Evolutionary conservation across 169 alveolate species (phyloP), one percentile per base, ranked within the genome.

Genomic region (Ichthyophthirius multifiliis): DNA sequence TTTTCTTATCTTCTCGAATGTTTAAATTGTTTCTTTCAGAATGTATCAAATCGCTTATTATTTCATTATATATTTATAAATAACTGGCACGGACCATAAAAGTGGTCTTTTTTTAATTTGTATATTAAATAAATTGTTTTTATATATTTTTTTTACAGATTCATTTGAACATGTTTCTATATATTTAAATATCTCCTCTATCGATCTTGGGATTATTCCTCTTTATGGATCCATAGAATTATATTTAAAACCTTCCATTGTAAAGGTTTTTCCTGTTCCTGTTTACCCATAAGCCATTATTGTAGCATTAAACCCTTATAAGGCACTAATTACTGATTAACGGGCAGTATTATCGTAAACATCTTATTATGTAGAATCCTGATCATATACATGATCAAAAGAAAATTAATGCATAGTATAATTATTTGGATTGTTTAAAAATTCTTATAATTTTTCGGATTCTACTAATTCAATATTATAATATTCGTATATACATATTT

Each of bases 161-260:
- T 81, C 86, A 71, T 71, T 81, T 7, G 93, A 78, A 23, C 88
- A 75, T 31, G 47, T 85, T 64, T 91, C 88, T 27, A 92, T 94
- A 47, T 74, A 89, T 67, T 88, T 88, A 75, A 95, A 95, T 0
- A 95, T 94, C 32, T 92, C 96, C 65, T 94, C 97, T 76, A 91
- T 90, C 2, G 96, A 84, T 44, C 98, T 79, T 23, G 97, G 97
- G 5, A 95, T 90, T 5, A 95, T 94, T 3, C 98, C 98, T 65
- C 97, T 75, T 64, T 89, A 79, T 6, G 95, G 95, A 79, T 90
- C 94, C 32, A 83, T 47, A 32, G 94, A 74, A 44, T 89, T 88
- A 74, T 93, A 94, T 43, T 92, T 92, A 71, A 94, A 95, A 5
- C 98, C 98, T 80, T 95, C 98, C 94, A 93, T 93, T 10, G 96